Percentiles rank a stretch among this genome's conserved stretches.
These are phyloP conservation scores for Zasmidium cellare DNA, from an alignment of 2,329 filamentous ascomycete genomes.

Conservation along the genomic window DNA sequence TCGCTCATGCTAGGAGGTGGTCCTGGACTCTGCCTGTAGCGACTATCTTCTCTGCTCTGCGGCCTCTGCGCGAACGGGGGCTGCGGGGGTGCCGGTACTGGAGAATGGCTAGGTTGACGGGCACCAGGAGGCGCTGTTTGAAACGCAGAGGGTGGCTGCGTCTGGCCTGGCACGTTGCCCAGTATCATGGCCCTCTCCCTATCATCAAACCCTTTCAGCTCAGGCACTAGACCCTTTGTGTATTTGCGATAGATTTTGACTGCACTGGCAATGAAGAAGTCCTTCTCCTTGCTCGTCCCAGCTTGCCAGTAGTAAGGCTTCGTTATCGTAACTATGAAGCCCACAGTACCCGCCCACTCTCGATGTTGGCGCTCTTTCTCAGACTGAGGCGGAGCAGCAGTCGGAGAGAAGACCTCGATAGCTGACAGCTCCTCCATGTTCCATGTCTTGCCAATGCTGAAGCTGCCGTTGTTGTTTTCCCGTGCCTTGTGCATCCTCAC, in stretches of 20 bases:
- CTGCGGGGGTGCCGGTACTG: constrained; percentile 27
- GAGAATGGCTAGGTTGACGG: constrained; percentile 12
- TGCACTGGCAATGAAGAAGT: constrained; percentile 95
- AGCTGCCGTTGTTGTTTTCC: constrained; percentile 89
- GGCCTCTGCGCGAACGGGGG: constrained; percentile 34
- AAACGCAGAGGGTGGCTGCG: constrained; percentile 14
- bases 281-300: constrained; percentile 91
- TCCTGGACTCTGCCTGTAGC: constrained; percentile 32
- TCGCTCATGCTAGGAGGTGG: constrained; percentile 31
- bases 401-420: constrained; percentile 75
- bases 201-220: constrained; percentile 78
- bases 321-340: constrained; percentile 83
- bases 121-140: neutral
- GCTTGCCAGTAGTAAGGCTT: constrained; percentile 99
- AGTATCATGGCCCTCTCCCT: constrained; percentile 75
- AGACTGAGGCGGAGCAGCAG: constrained; percentile 46
- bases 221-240: constrained; percentile 78
- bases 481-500: constrained; percentile 96
- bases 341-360: constrained; percentile 77
- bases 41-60: constrained; percentile 31
- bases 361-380: constrained; percentile 62
- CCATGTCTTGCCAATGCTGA: constrained; percentile 99
- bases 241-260: constrained; percentile 98
- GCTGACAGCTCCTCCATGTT: constrained; percentile 83
- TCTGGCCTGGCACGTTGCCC: constrained; percentile 41